These are phyloP conservation scores for Drechslerella coelobrocha DNA, from an alignment of 2,329 filamentous ascomycete species.

Conservation along the genomic window DNA sequence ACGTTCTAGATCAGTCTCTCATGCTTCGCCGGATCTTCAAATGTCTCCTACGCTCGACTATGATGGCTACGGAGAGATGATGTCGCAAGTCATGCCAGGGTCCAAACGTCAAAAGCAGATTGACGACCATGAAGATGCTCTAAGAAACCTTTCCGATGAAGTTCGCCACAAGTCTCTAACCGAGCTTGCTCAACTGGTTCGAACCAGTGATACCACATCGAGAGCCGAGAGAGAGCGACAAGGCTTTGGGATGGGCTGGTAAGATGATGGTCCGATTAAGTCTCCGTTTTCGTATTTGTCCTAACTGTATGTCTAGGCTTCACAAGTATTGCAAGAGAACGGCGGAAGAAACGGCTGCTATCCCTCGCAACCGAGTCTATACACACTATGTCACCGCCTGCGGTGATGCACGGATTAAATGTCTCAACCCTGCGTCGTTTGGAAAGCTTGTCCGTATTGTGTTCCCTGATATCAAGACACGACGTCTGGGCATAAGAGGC, in stretches of 20 bases:
- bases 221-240: slow-evolving; percentile 84
- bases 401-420: slow-evolving; percentile 89
- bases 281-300: background rate
- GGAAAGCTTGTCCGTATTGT: slow-evolving; percentile 96
- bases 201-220: slow-evolving; percentile 58
- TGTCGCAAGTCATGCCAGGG: slow-evolving; percentile 31
- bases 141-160: slow-evolving; percentile 53
- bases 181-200: slow-evolving; percentile 54
- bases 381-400: slow-evolving; percentile 93
- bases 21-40: slow-evolving; percentile 40
- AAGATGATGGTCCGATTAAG: slow-evolving; percentile 57
- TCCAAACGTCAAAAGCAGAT: slow-evolving; percentile 49
- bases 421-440: slow-evolving; percentile 95
- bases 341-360: slow-evolving; percentile 61
- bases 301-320: slow-evolving; percentile 50
- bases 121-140: slow-evolving; percentile 55
- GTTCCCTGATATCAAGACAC: slow-evolving; percentile 91
- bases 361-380: slow-evolving; percentile 91
- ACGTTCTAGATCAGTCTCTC: slow-evolving; percentile 42
- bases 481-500: slow-evolving; percentile 87
- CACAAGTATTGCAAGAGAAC: slow-evolving; percentile 55
- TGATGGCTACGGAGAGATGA: slow-evolving; percentile 41
- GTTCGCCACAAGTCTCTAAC: slow-evolving; percentile 52
- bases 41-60: slow-evolving; percentile 43
- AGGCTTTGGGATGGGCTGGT: slow-evolving; percentile 89